phyloP scores from a whole-genome alignment of 1,284 basidiomycete species.

The Cryptococcus sp. region DNA sequence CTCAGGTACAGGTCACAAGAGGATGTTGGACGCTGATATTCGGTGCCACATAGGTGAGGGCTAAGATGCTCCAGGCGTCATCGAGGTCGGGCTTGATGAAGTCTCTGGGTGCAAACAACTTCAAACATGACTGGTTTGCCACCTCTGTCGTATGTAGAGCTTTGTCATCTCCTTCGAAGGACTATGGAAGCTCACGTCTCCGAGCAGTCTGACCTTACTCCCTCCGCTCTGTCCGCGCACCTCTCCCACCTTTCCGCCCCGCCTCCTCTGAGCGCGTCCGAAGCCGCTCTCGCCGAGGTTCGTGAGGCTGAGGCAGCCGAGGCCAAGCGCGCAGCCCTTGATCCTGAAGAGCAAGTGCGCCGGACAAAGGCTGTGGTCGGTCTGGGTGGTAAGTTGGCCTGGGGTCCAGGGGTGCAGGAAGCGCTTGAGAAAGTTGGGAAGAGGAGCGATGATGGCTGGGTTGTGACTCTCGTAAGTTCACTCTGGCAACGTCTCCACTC shows the following conservation, averaged over 20 bases:
- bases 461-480: slow-evolving; percentile 63
- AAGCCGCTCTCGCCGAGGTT: slow-evolving; percentile 73
- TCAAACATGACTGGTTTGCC: slow-evolving; percentile 76
- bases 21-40: slow-evolving; percentile 1
- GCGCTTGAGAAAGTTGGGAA: slow-evolving; percentile 61
- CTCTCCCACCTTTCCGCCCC: slow-evolving; percentile 68
- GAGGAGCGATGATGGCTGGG: slow-evolving; percentile 53
- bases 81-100: slow-evolving; percentile 69
- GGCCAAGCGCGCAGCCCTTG: slow-evolving; percentile 41
- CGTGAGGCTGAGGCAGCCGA: slow-evolving; percentile 62
- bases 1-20: not conserved
- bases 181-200: slow-evolving; percentile 1
- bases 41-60: slow-evolving; percentile 32
- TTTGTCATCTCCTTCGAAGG: not conserved
- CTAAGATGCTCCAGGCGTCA: slow-evolving; percentile 89
- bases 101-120: slow-evolving; percentile 68
- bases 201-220: slow-evolving; percentile 48
- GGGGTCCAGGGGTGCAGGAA: slow-evolving; percentile 61
- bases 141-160: slow-evolving; percentile 59
- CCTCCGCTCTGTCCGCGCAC: slow-evolving; percentile 66
- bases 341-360: slow-evolving; percentile 35
- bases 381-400: slow-evolving; percentile 54
- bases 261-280: slow-evolving; percentile 71
- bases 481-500: slow-evolving; percentile 10
- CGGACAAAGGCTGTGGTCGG: slow-evolving; percentile 41